Evolutionary conservation across 2,329 filamentous ascomycete species (phyloP), one percentile per base, ranked within the genome.

Genomic region (Amesomyces nigricolor): DNA sequence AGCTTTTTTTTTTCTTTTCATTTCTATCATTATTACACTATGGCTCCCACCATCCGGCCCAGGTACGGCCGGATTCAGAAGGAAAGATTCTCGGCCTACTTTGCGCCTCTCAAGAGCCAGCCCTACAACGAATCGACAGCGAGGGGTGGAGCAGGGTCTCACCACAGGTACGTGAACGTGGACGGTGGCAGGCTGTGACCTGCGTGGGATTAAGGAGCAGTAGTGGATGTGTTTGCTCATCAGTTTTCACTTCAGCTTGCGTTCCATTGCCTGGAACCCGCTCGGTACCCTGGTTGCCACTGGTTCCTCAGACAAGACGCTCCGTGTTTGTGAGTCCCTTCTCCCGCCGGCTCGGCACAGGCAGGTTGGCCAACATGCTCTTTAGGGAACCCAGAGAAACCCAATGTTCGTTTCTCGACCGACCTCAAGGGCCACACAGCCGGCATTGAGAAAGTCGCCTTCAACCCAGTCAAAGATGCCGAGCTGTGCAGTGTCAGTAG

Each of bases 251-350:
- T 35, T 52, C 61, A 90, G 86, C 60, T 78, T 95, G 54, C 84
- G 88, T 40, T 86, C 87, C 1, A 85, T 97, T 62, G 86, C 88
- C 39, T 97, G 92, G 92, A 96, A 92, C 62, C 89, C 91, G 0
- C 77, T 89, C 0, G 91, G 92, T 35, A 87, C 83, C 8, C 77
- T 94, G 57, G 84, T 97, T 58, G 92, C 92, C 0, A 95, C 91
- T 0, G 91, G 90, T 3, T 81, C 86, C 5, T 75, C 78, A 22
- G 85, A 89, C 65, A 82, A 80, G 62, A 87, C 81, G 8, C 71
- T 92, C 52, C 83, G 88, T 64, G 85, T 91, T 47, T 92, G 88
- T 83, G 67, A 67, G 80, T 76, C 19, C n/a, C 37, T 8, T 48
- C 13, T 4, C 4, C 47, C 26, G 19, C 17, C 19, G 16, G 55